Evolutionary conservation across 768 basidiomycete genomes (phyloP), one percentile per base, ranked within the genome.

Genomic region (Phlebiopsis flavidoalba): DNA sequence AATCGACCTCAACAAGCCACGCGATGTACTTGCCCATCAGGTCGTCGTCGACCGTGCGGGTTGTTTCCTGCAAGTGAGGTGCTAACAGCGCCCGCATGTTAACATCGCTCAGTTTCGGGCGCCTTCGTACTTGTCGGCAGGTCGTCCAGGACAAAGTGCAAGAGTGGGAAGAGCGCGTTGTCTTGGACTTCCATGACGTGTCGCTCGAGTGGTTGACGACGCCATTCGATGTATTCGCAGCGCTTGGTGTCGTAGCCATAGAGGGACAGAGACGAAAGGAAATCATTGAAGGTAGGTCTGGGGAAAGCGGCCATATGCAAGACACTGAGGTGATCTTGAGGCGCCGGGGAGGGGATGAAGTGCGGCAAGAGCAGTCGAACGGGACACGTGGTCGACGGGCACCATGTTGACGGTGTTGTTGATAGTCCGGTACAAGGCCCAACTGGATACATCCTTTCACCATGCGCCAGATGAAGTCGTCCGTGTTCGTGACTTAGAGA

Each of bases 381-480:
- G 82, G 0, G 97, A 95, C 63, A 99, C 95, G 71, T 95, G 91
- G 73, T 98, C 91, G 43, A 98, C 97, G 0, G 97, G 97, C 8
- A 95, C 93, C 89, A 98, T 95, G 76, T 99, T 99, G 69, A 99
- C 83, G 1, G 93, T 89, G 75, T 99, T 99, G 79, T 97, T 94
- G 73, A 99, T 98, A n/a, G 70, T 99, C 93, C 10, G 97, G 97
- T 2, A 94, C 87, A 45, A 93, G 83, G 0, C 95, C 96, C n/a
- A 98, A 86, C 71, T 99, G 97, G 40, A 98, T 81, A 70, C 95
- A 98, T n/a, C 97, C 97, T 73, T 98, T 98, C 70, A 97, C 92
- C 73, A 99, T 77, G 3, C 97, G 85, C 96, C 96, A 98, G 59
- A 99, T 85, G 75, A 99, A 99, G 72, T 99, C 97, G 67, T 99